Conservation (phyloP, 73 alveolate species). For the Urostyla sp. region DNA sequence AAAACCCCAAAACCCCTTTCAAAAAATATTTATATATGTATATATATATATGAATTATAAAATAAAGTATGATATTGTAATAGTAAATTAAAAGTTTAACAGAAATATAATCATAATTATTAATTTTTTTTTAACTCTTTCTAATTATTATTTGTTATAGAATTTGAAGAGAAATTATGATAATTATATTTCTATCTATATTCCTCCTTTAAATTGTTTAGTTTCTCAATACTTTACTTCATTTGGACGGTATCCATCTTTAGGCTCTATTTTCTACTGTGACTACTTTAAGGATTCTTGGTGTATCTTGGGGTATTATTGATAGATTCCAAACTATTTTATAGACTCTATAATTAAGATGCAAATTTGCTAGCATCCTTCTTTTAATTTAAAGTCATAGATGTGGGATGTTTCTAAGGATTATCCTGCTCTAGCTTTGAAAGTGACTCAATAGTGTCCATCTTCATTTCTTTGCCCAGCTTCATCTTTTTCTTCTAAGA, state of each 20-base stretch:
- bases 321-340: background rate
- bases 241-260: background rate
- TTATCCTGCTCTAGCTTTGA: background rate
- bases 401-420: background rate
- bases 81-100: no score
- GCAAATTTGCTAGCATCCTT: background rate
- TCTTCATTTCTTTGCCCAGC: background rate
- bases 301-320: background rate
- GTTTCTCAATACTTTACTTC: constrained; percentile 20
- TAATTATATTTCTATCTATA: constrained; percentile 30
- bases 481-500: background rate
- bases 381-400: background rate
- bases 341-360: background rate
- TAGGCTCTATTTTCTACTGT: constrained; percentile 5
- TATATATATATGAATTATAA: no score
- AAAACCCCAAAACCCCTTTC: no score
- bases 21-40: no score
- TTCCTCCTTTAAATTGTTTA: constrained; percentile 14
- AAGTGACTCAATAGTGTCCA: background rate
- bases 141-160: no score
- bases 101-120: no score
- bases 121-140: no score
- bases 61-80: no score
- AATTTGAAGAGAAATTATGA: background rate
- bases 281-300: background rate